phyloP scores from a whole-genome alignment of 441 rosid species.

The Pelargonium australe region DNA sequence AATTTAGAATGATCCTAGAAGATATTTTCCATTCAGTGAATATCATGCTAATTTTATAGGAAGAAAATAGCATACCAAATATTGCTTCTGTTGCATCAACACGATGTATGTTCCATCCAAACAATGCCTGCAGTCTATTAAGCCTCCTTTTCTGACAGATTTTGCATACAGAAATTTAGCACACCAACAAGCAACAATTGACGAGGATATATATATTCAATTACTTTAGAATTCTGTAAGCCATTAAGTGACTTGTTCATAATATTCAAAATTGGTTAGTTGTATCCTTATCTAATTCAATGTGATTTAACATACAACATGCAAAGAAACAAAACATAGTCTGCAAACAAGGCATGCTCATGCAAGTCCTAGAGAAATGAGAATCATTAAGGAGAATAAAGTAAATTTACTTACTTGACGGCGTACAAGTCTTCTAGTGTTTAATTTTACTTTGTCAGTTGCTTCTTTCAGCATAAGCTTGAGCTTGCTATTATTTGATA shows the following conservation, averaged over 20 bases:
- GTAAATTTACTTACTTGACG: constrained; percentile 55
- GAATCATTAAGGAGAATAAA: background rate
- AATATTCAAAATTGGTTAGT: background rate
- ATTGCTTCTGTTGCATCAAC: constrained; percentile 66
- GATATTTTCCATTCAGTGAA: background rate
- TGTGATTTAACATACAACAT: no score
- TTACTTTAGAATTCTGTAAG: no score
- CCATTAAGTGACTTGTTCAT: background rate
- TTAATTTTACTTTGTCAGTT: constrained; percentile 56
- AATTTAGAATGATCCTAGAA: constrained; percentile 12
- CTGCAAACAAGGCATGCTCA: no score
- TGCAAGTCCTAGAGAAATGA: background rate
- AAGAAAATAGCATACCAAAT: constrained; percentile 33
- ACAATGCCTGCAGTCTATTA: constrained; percentile 45
- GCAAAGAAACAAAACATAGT: no score
- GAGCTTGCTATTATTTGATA: constrained; percentile 30
- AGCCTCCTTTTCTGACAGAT: constrained; percentile 71
- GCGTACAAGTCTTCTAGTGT: constrained; percentile 78
- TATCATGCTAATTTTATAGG: background rate
- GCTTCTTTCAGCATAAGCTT: constrained; percentile 55
- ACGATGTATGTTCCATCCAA: constrained; percentile 68
- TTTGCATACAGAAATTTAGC: background rate
- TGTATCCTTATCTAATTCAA: background rate
- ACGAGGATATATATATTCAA: no score
- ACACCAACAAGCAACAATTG: no score